phyloP scores from a whole-genome alignment of 2,329 filamentous ascomycete genomes.

The Trichophyton mentagrophytes region DNA sequence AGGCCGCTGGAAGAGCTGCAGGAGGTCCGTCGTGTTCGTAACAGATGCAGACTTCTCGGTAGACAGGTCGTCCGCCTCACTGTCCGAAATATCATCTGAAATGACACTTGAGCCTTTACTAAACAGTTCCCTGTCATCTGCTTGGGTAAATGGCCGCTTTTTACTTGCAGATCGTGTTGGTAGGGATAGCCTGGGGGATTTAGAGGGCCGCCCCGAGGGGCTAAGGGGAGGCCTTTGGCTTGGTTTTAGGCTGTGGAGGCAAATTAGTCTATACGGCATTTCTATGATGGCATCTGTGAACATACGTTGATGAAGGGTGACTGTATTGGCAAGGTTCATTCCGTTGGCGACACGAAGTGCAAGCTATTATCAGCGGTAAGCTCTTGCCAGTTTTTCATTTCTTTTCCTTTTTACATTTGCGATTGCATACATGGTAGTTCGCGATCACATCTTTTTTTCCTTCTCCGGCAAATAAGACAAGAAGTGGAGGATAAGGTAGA shows the following conservation, averaged over 20 bases:
- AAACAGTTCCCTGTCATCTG: not conserved
- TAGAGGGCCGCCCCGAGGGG: not conserved
- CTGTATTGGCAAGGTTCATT: not conserved
- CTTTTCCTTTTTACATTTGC: not conserved
- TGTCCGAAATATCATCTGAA: conserved; percentile 4
- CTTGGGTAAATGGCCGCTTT: not conserved
- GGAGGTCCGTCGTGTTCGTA: not conserved
- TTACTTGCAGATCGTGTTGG: not conserved
- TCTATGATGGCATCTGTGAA: not conserved
- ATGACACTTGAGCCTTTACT: not conserved
- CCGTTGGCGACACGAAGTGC: not conserved
- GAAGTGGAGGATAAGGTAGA: not conserved
- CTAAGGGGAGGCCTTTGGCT: not conserved
- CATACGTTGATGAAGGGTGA: not conserved
- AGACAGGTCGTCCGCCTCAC: not conserved
- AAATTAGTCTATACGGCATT: not conserved
- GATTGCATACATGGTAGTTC: conserved; percentile 6
- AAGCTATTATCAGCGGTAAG: not conserved
- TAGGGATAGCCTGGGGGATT: not conserved
- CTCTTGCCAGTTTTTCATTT: not conserved
- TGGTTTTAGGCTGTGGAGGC: not conserved
- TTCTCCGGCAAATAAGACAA: conserved; percentile 6
- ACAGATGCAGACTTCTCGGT: not conserved
- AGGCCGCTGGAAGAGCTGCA: not conserved
- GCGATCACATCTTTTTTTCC: conserved; percentile 11